Conservation (phyloP, 768 basidiomycete genomes). For the Phylloporus rhodoxanthus region DNA sequence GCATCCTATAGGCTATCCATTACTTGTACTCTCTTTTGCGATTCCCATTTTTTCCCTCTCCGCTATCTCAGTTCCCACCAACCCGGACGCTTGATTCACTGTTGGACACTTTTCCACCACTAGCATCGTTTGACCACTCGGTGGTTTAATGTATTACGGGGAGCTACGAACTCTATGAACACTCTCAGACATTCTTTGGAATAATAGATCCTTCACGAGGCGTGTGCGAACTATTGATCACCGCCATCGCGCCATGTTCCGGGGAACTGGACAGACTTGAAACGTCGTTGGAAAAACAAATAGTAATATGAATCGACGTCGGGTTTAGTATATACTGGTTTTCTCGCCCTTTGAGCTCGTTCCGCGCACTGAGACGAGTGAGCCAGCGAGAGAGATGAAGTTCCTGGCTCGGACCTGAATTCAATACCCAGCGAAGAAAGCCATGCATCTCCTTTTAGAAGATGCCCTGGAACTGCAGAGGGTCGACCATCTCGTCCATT, state of each 20-base stretch:
- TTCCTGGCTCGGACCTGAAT: conserved; percentile 14
- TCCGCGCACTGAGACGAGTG: neutral
- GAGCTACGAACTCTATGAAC: conserved; percentile 20
- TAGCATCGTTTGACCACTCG: conserved; percentile 10
- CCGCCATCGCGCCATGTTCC: conserved; percentile 23
- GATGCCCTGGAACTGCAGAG: conserved; percentile 3
- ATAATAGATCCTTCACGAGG: neutral
- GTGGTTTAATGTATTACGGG: conserved; percentile 19
- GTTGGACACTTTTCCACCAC: conserved; percentile 10
- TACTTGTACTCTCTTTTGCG: conserved; percentile 23
- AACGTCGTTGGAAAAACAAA: neutral
- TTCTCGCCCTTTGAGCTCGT: neutral
- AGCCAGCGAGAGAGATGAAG: neutral
- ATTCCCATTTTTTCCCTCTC: neutral
- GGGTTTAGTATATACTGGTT: neutral
- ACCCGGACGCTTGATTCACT: conserved; percentile 9
- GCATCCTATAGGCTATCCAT: conserved; percentile 27
- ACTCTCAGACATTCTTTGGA: neutral
- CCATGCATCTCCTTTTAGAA: conserved; percentile 24
- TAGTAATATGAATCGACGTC: neutral
- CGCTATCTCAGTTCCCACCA: neutral
- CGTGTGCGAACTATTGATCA: neutral
- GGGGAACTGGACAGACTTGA: conserved; percentile 16
- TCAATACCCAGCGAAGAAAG: conserved; percentile 6
- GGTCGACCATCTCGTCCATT: neutral